These are phyloP conservation scores for Antrodiella citrinella DNA, from an alignment of 768 basidiomycete species.

Conservation along the genomic window DNA sequence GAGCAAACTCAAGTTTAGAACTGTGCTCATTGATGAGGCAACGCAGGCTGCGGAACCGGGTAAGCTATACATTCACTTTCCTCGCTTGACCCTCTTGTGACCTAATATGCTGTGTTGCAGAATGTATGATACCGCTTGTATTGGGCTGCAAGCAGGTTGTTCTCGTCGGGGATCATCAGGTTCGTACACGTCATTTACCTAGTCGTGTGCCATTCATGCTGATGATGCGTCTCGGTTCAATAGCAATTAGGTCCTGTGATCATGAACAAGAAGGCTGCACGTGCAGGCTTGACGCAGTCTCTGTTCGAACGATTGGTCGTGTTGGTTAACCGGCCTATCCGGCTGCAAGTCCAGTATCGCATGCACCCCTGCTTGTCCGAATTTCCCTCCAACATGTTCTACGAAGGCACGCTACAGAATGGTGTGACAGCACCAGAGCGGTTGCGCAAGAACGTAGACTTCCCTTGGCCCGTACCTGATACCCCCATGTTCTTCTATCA, in stretches of 20 bases:
- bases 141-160: conserved; percentile 98
- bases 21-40: conserved; percentile 96
- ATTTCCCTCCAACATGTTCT: conserved; percentile 99
- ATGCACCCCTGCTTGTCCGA: conserved; percentile 99
- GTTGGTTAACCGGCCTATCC: conserved; percentile 92
- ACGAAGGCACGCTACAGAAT: conserved; percentile 97
- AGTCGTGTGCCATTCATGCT: background rate
- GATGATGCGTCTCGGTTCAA: conserved; percentile 1
- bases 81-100: conserved; percentile 2
- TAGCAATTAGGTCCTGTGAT: conserved; percentile 97
- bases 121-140: conserved; percentile 99
- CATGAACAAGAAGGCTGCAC: conserved; percentile 99
- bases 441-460: conserved; percentile 95
- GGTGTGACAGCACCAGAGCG: conserved; percentile 98
- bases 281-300: conserved; percentile 97
- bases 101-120: conserved; percentile 32
- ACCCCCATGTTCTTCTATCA: conserved; percentile 99
- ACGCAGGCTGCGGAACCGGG: conserved; percentile 98
- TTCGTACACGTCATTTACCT: conserved; percentile 7
- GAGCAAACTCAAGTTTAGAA: conserved; percentile 96
- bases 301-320: conserved; percentile 96
- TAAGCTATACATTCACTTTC: conserved; percentile 24
- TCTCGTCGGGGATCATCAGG: conserved; percentile 88
- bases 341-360: conserved; percentile 98
- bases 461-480: conserved; percentile 96